phyloP scores from a whole-genome alignment of 1,284 basidiomycete species.

The Cryptococcus sp. region DNA sequence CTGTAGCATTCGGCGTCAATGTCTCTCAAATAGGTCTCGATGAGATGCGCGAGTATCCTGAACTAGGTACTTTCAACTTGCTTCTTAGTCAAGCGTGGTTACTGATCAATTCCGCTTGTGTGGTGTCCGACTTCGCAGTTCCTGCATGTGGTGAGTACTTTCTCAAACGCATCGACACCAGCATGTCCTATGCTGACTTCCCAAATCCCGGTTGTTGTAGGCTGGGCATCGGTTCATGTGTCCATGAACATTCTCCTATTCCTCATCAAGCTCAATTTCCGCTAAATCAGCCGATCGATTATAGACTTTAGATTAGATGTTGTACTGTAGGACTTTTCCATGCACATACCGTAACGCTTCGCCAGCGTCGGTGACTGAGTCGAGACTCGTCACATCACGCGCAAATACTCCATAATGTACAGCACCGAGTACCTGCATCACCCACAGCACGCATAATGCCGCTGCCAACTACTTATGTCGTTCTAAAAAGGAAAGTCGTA shows the following conservation, averaged over 20 bases:
- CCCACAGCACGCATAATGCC: no score
- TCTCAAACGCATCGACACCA: neutral
- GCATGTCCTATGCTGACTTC: neutral
- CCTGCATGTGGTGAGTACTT: constrained; percentile 39
- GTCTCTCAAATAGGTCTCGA: constrained; percentile 58
- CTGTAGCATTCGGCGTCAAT: constrained; percentile 54
- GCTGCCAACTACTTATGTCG: no score
- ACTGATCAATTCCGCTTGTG: neutral
- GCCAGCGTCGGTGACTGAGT: no score
- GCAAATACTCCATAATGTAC: no score
- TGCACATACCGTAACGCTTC: neutral
- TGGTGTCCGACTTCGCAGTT: constrained; percentile 19
- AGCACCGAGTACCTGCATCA: no score
- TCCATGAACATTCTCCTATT: constrained; percentile 61
- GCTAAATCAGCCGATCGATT: constrained; percentile 18
- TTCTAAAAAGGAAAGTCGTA: no score
- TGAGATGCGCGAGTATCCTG: constrained; percentile 59
- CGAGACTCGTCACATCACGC: no score
- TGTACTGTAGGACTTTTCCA: neutral
- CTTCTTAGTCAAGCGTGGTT: neutral
- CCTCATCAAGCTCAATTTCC: constrained; percentile 53
- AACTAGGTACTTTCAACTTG: constrained; percentile 39
- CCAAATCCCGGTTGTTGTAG: constrained; percentile 32
- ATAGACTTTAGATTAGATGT: neutral
- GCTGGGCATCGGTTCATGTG: constrained; percentile 59